phyloP scores from a whole-genome alignment of 2,329 filamentous ascomycete genomes.

The Chaetoscypha palmicola region DNA sequence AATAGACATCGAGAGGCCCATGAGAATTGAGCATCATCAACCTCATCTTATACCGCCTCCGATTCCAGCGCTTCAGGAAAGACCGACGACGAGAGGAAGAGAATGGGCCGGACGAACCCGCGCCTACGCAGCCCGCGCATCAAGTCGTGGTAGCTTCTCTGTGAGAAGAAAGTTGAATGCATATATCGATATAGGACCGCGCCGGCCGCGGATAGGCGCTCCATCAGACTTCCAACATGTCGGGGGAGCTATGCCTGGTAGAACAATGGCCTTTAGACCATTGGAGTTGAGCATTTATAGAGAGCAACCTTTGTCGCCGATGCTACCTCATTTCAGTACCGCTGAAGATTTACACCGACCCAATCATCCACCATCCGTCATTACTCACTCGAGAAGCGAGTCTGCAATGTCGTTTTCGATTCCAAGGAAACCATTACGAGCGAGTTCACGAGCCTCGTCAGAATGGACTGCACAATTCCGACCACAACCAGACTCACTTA shows the following conservation, averaged over 20 bases:
- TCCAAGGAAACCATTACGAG: slow-evolving; percentile 27
- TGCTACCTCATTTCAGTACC: slow-evolving; percentile 45
- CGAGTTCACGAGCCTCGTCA: slow-evolving; percentile 23
- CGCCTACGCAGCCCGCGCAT: slow-evolving; percentile 35
- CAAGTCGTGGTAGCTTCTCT: slow-evolving; percentile 38
- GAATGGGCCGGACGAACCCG: slow-evolving; percentile 32
- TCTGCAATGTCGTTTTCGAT: slow-evolving; percentile 26
- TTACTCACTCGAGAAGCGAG: slow-evolving; percentile 25
- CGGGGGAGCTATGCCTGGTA: slow-evolving; percentile 34
- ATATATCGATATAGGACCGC: slow-evolving; percentile 40
- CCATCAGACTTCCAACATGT: slow-evolving; percentile 56
- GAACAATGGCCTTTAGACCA: slow-evolving; percentile 39
- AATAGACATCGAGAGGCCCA: slow-evolving; percentile 31
- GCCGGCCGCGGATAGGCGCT: slow-evolving; percentile 44
- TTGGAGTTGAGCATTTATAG: slow-evolving; percentile 50
- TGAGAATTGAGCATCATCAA: slow-evolving; percentile 35
- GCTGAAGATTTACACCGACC: slow-evolving; percentile 16
- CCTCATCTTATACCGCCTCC: slow-evolving; percentile 34
- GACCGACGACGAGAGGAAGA: slow-evolving; percentile 26
- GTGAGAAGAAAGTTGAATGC: slow-evolving; percentile 36
- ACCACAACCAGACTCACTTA: slow-evolving; percentile 21
- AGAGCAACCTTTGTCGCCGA: slow-evolving; percentile 45
- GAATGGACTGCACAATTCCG: slow-evolving; percentile 21
- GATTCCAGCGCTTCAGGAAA: slow-evolving; percentile 24
- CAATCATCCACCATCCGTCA: slow-evolving; percentile 14